Base-by-base conservation (phyloP, 176 grass and related monocot genomes). In the Stipa capillata region DNA sequence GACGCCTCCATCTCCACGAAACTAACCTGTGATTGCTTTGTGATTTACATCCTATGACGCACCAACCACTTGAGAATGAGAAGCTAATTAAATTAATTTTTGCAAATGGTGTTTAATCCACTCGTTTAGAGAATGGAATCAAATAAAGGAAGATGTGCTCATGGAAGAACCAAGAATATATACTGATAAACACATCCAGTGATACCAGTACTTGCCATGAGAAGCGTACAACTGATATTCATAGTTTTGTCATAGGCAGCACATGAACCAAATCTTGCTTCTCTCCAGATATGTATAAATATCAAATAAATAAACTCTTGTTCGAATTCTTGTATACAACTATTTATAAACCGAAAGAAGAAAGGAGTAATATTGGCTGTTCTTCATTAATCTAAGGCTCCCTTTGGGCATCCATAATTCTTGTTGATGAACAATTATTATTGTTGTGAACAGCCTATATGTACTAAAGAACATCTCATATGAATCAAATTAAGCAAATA, bases 401-500 rank as follows among this genome's bases (percentile, higher is more conserved):
- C 97, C 92, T 95, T 95, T 74, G 97, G 97, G 92, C 47, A 82
- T 89, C 72, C 65, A 82, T 73, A 57, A 65, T 79, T 86, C 68
- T 81, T 73, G 85, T 73, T 79, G 80, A 76, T 64, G 80, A 94
- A 67, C 78, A 88, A 58, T 64, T 68, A 71, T 51, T 48, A 60
- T 16, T 51, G 29, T 77, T 75, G 53, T 36, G 82, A 74, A 91
- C 85, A 88, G 88, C 78, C 83, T 79, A 87, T 85, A 79, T 93
- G 74, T 90, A 70, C 79, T 90, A 86, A 91, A 85, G 83, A 91
- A 64, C 62, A 32, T 78, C 60, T 84, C 72, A 59, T 82, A 80
- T 91, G 87, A 91, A 95, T 91, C 66, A 62, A 92, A 87, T 91
- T 75, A 89, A 91, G 77, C 69, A 82, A 89, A 88, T 71, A 69